Percentiles rank a stretch among this genome's conserved stretches.
These are phyloP conservation scores for Geotrichum candidum DNA, from an alignment of 1,139 yeast species.

Conservation along the genomic window DNA sequence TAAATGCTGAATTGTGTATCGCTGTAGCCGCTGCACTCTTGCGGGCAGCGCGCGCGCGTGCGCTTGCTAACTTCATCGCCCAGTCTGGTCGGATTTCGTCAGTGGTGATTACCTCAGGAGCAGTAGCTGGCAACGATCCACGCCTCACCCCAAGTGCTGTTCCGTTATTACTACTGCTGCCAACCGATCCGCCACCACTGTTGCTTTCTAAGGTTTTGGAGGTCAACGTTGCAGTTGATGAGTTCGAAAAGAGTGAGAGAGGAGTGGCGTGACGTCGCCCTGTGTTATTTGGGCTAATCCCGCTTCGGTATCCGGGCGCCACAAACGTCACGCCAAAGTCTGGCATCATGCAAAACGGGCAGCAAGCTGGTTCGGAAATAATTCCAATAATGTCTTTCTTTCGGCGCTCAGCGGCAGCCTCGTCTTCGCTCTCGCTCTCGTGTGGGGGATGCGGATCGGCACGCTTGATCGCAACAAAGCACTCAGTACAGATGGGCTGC, in stretches of 20 bases:
- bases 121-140: slow-evolving; percentile 27
- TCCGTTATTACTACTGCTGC: not conserved
- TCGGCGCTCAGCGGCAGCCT: slow-evolving; percentile 15
- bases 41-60: slow-evolving; percentile 72
- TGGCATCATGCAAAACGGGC: slow-evolving; percentile 90
- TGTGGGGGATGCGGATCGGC: slow-evolving; percentile 95
- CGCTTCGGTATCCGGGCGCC: slow-evolving; percentile 46
- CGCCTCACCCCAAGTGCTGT: slow-evolving; percentile 17
- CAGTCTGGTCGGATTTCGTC: slow-evolving; percentile 90
- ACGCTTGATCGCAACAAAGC: slow-evolving; percentile 92
- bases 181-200: not conserved
- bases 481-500: slow-evolving; percentile 92
- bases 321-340: slow-evolving; percentile 80
- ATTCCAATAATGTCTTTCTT: slow-evolving; percentile 56
- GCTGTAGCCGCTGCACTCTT: slow-evolving; percentile 93
- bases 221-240: slow-evolving; percentile 1
- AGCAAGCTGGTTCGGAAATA: slow-evolving; percentile 79
- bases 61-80: slow-evolving; percentile 66
- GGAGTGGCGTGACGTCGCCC: slow-evolving; percentile 2
- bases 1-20: slow-evolving; percentile 72
- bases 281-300: slow-evolving; percentile 22
- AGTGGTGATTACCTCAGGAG: slow-evolving; percentile 61
- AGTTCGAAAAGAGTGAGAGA: not conserved
- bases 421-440: slow-evolving; percentile 35
- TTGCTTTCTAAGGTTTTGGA: not conserved